A percentile compares a stretch with the other conserved stretches of the same genome.
Conservation (phyloP, 1,284 basidiomycete genomes). For the Puccinia novopanici region DNA sequence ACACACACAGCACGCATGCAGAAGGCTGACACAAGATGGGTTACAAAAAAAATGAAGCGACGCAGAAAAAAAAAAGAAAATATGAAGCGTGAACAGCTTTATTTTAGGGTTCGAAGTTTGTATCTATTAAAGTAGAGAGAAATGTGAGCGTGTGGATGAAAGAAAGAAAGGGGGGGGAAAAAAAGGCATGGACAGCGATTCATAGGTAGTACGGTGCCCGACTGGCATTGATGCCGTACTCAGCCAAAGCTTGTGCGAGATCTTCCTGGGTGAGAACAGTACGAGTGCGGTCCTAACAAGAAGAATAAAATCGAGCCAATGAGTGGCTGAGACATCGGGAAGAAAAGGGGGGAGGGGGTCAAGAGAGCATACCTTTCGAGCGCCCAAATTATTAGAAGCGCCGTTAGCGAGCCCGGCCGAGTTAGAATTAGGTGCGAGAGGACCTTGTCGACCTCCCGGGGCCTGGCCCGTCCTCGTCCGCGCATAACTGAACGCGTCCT, state of each 20-base stretch:
- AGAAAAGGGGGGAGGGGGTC: background rate
- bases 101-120: too few relatives aligned
- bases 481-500: conserved; percentile 96
- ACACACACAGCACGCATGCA: too few relatives aligned
- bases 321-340: background rate
- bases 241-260: conserved; percentile 81
- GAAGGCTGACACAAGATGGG: too few relatives aligned
- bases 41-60: too few relatives aligned
- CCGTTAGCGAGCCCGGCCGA: conserved; percentile 52
- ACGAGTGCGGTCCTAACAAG: conserved; percentile 72
- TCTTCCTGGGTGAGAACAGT: conserved; percentile 99
- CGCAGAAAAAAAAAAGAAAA: too few relatives aligned
- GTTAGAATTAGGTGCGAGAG: conserved; percentile 26
- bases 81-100: too few relatives aligned
- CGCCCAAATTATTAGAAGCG: conserved; percentile 39
- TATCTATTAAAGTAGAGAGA: background rate
- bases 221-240: conserved; percentile 92
- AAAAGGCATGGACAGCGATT: background rate
- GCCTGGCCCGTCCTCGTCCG: conserved; percentile 73
- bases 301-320: background rate
- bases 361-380: conserved; percentile 27
- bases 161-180: background rate
- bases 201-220: conserved; percentile 79
- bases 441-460: conserved; percentile 58
- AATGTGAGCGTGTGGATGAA: too few relatives aligned